phyloP scores from a whole-genome alignment of 345 rosid genomes.

The Microcos paniculata region DNA sequence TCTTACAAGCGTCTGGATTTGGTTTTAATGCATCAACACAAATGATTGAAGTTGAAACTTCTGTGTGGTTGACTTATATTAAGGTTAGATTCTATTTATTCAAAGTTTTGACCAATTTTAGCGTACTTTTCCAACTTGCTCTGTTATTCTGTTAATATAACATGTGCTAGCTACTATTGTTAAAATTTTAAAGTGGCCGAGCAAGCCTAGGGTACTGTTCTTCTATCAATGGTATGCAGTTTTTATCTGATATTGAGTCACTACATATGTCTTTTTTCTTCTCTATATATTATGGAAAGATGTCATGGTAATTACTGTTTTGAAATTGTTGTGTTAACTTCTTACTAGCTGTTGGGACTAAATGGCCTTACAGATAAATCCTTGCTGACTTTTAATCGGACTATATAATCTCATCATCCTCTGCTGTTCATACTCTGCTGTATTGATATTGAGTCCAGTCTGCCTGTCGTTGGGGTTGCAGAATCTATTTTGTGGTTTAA shows the following conservation, averaged over 20 bases:
- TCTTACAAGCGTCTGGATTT: no score
- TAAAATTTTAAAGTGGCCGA: no score
- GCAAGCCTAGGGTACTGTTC: slow-evolving; percentile 98
- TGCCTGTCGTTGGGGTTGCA: not conserved
- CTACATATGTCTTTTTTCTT: not conserved
- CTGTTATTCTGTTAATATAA: no score
- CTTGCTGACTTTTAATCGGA: not conserved
- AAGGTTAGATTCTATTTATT: no score
- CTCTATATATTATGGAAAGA: not conserved
- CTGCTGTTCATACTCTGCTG: not conserved
- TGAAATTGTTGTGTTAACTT: not conserved
- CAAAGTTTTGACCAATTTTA: no score
- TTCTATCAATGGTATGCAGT: slow-evolving; percentile 78
- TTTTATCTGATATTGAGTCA: slow-evolving; percentile 11
- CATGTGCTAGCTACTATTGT: no score
- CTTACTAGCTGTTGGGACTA: not conserved
- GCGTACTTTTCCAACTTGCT: no score
- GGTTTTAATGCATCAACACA: no score
- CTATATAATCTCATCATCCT: no score
- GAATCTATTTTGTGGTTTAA: not conserved
- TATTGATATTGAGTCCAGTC: not conserved
- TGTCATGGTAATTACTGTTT: not conserved
- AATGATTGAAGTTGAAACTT: no score
- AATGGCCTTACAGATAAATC: not conserved
- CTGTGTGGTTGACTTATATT: no score